Conservation (phyloP, 2,329 filamentous ascomycete species). For the Cladophialophora yegresii region DNA sequence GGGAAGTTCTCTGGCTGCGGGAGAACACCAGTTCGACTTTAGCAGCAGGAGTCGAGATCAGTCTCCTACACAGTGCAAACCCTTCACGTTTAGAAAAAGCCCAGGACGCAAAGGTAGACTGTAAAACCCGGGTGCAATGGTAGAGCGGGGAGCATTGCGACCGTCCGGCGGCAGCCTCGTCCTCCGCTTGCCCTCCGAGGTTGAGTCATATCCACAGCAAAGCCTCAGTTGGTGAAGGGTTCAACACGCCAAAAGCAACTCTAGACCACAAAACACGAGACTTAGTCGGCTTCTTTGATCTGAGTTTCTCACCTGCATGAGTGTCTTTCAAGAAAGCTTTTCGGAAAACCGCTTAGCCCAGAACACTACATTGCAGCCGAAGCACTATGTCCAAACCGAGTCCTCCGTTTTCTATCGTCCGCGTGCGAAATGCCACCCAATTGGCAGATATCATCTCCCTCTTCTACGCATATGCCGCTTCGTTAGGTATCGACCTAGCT, state of each 20-base stretch:
- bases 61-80: not conserved
- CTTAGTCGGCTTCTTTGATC: not conserved
- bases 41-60: not conserved
- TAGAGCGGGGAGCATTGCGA: not conserved
- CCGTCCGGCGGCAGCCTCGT: not conserved
- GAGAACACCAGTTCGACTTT: not conserved
- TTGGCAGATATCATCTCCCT: conserved; percentile 46
- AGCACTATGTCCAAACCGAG: conserved; percentile 8
- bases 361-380: not conserved
- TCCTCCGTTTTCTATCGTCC: conserved; percentile 24
- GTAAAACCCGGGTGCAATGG: not conserved
- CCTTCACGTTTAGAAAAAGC: not conserved
- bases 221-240: not conserved
- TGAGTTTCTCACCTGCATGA: not conserved
- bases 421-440: conserved; percentile 49
- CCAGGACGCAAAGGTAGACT: not conserved
- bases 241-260: conserved; percentile 12
- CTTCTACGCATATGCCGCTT: conserved; percentile 48
- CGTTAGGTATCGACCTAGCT: conserved; percentile 56
- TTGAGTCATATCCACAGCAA: not conserved
- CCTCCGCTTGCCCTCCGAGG: not conserved
- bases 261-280: not conserved
- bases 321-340: not conserved
- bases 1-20: not conserved
- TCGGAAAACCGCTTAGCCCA: not conserved